phyloP scores from a whole-genome alignment of 1,284 basidiomycete genomes.

The Inonotus obliquus region DNA sequence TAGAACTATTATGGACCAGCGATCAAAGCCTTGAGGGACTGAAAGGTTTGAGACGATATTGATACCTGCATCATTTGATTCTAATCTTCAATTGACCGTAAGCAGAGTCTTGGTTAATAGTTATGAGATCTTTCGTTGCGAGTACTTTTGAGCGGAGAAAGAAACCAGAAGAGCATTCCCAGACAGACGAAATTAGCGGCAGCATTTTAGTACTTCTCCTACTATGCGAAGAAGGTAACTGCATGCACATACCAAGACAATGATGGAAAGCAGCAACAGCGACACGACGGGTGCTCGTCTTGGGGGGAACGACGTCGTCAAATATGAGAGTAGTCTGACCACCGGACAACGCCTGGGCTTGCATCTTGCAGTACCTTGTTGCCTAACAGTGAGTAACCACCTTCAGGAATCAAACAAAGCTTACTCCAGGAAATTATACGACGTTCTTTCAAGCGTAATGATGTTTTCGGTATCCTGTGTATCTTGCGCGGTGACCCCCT shows the following conservation, averaged over 20 bases:
- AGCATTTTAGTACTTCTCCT: background rate
- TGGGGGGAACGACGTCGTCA: slow-evolving; percentile 57
- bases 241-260: slow-evolving; percentile 57
- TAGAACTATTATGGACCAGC: background rate
- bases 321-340: slow-evolving; percentile 49
- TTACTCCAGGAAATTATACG: slow-evolving; percentile 74
- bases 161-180: slow-evolving; percentile 11
- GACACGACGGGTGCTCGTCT: slow-evolving; percentile 65
- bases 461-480: slow-evolving; percentile 49
- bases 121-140: slow-evolving; percentile 57
- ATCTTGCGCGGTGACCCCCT: slow-evolving; percentile 35
- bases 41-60: background rate
- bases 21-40: background rate
- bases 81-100: slow-evolving; percentile 46
- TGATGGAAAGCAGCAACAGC: slow-evolving; percentile 78
- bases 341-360: slow-evolving; percentile 51
- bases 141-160: slow-evolving; percentile 42
- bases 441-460: slow-evolving; percentile 63
- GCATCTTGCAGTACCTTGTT: slow-evolving; percentile 72
- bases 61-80: slow-evolving; percentile 25
- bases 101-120: slow-evolving; percentile 46
- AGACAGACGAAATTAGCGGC: background rate
- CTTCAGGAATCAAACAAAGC: slow-evolving; percentile 21
- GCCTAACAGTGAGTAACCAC: slow-evolving; percentile 9
- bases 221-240: background rate